These are phyloP conservation scores for Gossypium rotundifolium DNA, from an alignment of 345 rosid genomes.

Conservation along the genomic window DNA sequence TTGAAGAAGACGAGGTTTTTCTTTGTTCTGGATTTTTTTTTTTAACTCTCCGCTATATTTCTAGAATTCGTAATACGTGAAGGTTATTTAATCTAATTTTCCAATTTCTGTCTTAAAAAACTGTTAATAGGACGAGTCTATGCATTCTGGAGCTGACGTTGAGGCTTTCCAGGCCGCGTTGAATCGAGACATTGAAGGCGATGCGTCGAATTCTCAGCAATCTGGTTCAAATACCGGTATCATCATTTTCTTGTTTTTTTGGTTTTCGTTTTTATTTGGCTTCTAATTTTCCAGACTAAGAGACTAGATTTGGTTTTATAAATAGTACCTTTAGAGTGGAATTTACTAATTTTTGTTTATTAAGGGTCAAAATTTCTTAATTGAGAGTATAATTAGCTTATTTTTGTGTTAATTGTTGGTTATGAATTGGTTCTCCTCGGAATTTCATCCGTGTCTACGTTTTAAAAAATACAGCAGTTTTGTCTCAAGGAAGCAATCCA, in stretches of 20 bases:
- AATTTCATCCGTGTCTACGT: conserved; percentile 1
- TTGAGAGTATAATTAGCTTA: background rate
- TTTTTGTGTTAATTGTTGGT: conserved; percentile 4
- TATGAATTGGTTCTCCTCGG: background rate
- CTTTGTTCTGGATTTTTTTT: conserved; percentile 2
- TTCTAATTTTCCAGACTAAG: background rate
- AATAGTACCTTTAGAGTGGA: background rate
- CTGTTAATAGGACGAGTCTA: conserved; percentile 58
- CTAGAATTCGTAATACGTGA: background rate
- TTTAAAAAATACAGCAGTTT: conserved; percentile 21
- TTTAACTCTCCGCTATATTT: background rate
- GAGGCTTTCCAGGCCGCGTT: conserved; percentile 95
- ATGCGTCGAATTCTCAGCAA: conserved; percentile 43
- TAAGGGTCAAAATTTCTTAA: background rate
- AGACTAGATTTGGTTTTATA: background rate
- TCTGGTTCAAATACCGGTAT: conserved; percentile 42
- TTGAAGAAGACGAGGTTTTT: conserved; percentile 55
- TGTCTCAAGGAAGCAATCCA: conserved; percentile 42
- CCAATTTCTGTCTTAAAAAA: background rate
- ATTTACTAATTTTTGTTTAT: conserved; percentile 1
- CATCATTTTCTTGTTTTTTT: background rate
- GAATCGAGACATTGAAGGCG: conserved; percentile 83
- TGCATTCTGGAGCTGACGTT: conserved; percentile 97
- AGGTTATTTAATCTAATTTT: background rate
- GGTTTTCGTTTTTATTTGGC: background rate